phyloP scores from a whole-genome alignment of 805 yeast genomes.

The Wickerhamiella shivajii region DNA sequence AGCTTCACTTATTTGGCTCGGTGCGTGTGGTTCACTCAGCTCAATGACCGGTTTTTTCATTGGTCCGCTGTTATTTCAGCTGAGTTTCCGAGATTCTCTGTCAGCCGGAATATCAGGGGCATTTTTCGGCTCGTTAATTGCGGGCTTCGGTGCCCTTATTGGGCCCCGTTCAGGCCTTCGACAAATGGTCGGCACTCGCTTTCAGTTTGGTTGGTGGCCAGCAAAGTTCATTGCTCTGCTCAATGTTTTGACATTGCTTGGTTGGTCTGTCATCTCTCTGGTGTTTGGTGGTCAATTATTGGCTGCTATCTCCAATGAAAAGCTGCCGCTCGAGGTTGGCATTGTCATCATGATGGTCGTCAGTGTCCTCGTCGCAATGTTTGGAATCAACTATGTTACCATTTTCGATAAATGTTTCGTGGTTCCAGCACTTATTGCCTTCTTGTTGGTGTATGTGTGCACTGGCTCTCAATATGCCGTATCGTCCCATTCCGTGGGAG shows the following conservation, averaged over 20 bases:
- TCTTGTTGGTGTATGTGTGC: slow-evolving; percentile 49
- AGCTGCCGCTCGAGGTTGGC: slow-evolving; percentile 58
- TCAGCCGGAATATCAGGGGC: slow-evolving; percentile 50
- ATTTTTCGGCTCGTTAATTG: slow-evolving; percentile 55
- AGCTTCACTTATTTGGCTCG: slow-evolving; percentile 65
- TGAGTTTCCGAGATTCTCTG: slow-evolving; percentile 52
- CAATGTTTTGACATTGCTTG: slow-evolving; percentile 61
- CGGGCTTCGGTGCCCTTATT: slow-evolving; percentile 73
- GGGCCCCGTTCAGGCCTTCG: slow-evolving; percentile 86
- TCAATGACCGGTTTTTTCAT: slow-evolving; percentile 74
- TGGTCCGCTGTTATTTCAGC: slow-evolving; percentile 56
- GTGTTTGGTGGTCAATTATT: slow-evolving; percentile 81
- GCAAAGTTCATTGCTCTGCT: slow-evolving; percentile 62
- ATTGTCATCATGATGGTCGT: slow-evolving; percentile 53
- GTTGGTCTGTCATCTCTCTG: slow-evolving; percentile 90
- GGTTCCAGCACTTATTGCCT: slow-evolving; percentile 53
- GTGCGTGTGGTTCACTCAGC: slow-evolving; percentile 78
- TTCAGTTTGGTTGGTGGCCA: slow-evolving; percentile 73
- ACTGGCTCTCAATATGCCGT: slow-evolving; percentile 21
- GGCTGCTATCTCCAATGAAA: slow-evolving; percentile 46
- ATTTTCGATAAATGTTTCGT: slow-evolving; percentile 54
- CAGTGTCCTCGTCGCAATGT: slow-evolving; percentile 53
- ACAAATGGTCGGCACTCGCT: slow-evolving; percentile 74
- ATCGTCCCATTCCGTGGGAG: slow-evolving; percentile 25
- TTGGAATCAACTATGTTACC: slow-evolving; percentile 62